Evolutionary conservation across 768 basidiomycete genomes (phyloP), one percentile per base, ranked within the genome.

Genomic region (Panaeolus papilionaceus): DNA sequence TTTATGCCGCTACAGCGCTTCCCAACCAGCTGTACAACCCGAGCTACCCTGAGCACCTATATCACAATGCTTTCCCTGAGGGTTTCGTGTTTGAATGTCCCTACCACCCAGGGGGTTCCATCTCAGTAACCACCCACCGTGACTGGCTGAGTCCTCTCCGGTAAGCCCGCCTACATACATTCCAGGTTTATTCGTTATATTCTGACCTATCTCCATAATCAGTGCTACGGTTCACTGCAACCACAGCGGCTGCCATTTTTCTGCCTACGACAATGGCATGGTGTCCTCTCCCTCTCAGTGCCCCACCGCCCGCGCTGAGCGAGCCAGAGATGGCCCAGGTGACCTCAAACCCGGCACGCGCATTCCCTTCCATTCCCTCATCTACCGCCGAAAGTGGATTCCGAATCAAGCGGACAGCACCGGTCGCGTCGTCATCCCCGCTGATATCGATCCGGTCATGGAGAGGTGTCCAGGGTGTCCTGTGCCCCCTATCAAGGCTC

Each of bases 291-390:
- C 11, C 26, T 58, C 54, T 16, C 54, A 58, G 16, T 58, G 54
- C 28, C 54, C 54, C 54, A 58, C 54, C 33, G 54, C 54, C 9
- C 54, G 54, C 4, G 26, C 26, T n/a, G 54, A 58, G 54, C 54
- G 54, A 12, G 54, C 6, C 6, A 37, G n/a, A 16, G 28, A 37
- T 33, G 28, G 9, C 11, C 28, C 54, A 58, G 54, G 54, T 7
- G 26, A 58, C 28, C 20, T 58, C 12, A 58, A 58, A 58, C 54
- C 14, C 54, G 54, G 54, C 16, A 37, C 14, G 26, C 54, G 20
- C 12, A 58, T 58, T 3, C 54, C 54, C 9, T 58, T 58, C 28
- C 54, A 58, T 7, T 58, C 4, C 10, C 54, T 58, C 28, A 58
- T 58, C 26, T 37, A 58, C 54, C 54, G 54, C 54, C 54, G 54